Evolutionary conservation across 148 eudicot species (phyloP).

Genomic region (Dianthus caryophyllus): DNA sequence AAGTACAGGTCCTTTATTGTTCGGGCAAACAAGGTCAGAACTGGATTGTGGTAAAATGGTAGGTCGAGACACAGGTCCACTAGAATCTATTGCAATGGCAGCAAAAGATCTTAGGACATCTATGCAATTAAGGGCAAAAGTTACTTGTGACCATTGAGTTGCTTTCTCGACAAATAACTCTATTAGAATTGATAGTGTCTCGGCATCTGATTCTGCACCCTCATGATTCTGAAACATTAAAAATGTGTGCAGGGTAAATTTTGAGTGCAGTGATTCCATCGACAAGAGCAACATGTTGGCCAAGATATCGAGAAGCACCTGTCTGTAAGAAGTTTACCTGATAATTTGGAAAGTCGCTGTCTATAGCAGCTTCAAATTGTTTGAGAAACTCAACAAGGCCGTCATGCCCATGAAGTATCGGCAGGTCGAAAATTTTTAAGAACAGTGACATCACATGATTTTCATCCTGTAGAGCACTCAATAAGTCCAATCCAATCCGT

Average conservation of each 20-base stretch:
- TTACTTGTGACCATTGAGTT: conserved; percentile 70
- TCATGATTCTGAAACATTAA: conserved; percentile 59
- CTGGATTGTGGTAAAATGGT: conserved; percentile 49
- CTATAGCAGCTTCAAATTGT: conserved; percentile 91
- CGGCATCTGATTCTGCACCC: conserved; percentile 62
- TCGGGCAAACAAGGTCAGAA: conserved; percentile 22
- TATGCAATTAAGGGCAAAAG: conserved; percentile 52
- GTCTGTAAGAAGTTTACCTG: conserved; percentile 48
- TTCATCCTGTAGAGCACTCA: conserved; percentile 50
- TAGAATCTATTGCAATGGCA: conserved; percentile 47
- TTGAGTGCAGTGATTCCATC: neutral
- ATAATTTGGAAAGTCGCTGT: conserved; percentile 85
- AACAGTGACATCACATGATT: conserved; percentile 39
- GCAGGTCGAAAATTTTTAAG: conserved; percentile 54
- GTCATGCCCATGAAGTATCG: conserved; percentile 51
- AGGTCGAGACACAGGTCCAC: conserved; percentile 79
- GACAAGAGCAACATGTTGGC: neutral
- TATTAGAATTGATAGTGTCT: conserved; percentile 65
- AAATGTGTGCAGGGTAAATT: neutral
- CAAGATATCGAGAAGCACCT: conserved; percentile 3
- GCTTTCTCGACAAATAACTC: conserved; percentile 81
- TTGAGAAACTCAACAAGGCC: conserved; percentile 70
- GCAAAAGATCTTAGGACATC: conserved; percentile 96
- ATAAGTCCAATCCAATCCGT: conserved; percentile 59
- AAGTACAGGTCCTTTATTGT: conserved; percentile 54